Conservation (phyloP, 176 grass and related monocot species). For the Chloris gayana region DNA sequence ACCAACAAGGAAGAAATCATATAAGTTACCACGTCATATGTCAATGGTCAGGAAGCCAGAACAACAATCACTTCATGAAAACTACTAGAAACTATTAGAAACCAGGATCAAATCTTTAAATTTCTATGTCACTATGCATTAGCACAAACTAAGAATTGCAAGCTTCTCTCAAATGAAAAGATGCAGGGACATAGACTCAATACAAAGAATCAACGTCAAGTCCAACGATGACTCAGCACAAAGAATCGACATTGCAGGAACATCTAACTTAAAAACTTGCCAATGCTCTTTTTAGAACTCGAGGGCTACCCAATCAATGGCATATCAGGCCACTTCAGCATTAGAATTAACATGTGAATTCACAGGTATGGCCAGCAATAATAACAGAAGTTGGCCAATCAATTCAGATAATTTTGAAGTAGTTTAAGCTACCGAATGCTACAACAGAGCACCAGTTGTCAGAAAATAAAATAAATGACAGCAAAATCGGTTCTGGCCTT, state of each 20-base stretch:
- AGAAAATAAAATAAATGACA: constrained; percentile 42
- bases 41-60: not conserved
- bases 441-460: constrained; percentile 6
- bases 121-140: not conserved
- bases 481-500: constrained; percentile 27
- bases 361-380: not conserved
- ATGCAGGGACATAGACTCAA: not conserved
- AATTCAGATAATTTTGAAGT: constrained; percentile 29
- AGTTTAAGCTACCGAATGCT: constrained; percentile 5
- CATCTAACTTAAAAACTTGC: not conserved
- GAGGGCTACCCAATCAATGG: not conserved
- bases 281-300: not conserved
- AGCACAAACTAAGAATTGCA: not conserved
- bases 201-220: not conserved
- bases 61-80: not conserved
- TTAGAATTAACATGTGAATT: not conserved
- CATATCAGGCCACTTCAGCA: not conserved
- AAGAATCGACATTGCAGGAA: not conserved
- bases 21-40: not conserved
- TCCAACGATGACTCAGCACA: not conserved
- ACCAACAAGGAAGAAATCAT: not conserved
- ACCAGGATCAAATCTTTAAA: not conserved
- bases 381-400: constrained; percentile 16
- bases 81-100: constrained; percentile 4
- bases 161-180: not conserved